Evolutionary conservation across 1,139 yeast species (phyloP), one percentile per base, ranked within the genome.

Genomic region (Magnusiomyces ingens): DNA sequence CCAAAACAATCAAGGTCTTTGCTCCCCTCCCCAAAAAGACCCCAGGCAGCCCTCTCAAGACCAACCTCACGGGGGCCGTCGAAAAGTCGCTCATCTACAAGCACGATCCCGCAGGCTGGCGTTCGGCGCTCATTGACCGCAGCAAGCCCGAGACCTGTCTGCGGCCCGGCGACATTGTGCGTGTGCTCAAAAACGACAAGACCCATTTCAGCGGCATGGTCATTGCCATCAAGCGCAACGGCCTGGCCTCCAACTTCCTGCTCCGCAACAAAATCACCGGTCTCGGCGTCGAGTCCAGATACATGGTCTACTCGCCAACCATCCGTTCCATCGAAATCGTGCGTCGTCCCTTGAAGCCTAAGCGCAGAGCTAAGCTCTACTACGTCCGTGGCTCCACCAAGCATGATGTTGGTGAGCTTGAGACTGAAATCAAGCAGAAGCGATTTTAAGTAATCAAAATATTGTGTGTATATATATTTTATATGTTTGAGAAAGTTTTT

Each of bases 351-450:
- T 75, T 77, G 61, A 77, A 76, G 65, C 84, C 86, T 71, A 79
- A 82, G 75, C 75, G 74, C 57, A 80, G 95, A 79, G 80, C 81
- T 71, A 89, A 87, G 75, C 93, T 88, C 61, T 89, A 84, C 75
- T 90, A 87, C 71, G 86, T 90, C 66, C 84, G 96, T 73, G 85
- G 81, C 70, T 78, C 66, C 53, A 63, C 88, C 60, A 84, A 83
- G 70, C 74, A 84, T 71, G 97, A 90, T 70, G 96, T 88, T 47
- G 86, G 84, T 57, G 93, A 85, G 65, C 73, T 85, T 57, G 93
- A 85, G 57, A 69, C 75, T 22, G 68, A 64, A 51, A 57, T 62
- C 26, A 52, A 51, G n/a, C 21, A 41, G 13, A 12, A 18, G 22
- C n/a, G 40, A 12, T 26, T 26, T 26, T 26, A 26, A n/a, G n/a